Percentiles rank a stretch among this genome's conserved stretches.
phyloP scores from a whole-genome alignment of 352 stramenopile genomes.

The Stephanocyclus meneghinianus region DNA sequence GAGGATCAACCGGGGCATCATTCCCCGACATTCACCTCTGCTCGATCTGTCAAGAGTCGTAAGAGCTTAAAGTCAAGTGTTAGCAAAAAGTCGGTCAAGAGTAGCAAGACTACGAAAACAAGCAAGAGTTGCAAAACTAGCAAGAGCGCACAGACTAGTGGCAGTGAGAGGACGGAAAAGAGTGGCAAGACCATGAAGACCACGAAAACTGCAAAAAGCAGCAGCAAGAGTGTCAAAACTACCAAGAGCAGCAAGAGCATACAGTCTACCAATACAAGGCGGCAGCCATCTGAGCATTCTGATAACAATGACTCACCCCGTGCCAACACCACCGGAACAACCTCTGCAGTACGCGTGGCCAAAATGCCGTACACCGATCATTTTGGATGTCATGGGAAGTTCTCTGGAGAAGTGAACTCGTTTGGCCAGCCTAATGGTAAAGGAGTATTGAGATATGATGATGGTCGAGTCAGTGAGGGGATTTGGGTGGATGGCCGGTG shows the following conservation, averaged over 20 bases:
- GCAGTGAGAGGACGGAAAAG: slow-evolving; percentile 6
- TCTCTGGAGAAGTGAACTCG: slow-evolving; percentile 52
- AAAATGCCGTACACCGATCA: slow-evolving; percentile 57
- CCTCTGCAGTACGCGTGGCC: slow-evolving; percentile 18
- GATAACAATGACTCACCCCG: neutral
- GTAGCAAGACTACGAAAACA: slow-evolving; percentile 13
- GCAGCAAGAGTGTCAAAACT: neutral
- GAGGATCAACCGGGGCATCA: slow-evolving; percentile 19
- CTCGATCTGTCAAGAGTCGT: slow-evolving; percentile 5
- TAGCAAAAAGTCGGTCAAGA: slow-evolving; percentile 17
- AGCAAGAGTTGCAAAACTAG: slow-evolving; percentile 9
- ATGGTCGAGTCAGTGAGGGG: slow-evolving; percentile 37
- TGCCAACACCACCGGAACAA: too few relatives aligned
- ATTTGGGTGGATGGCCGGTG: slow-evolving; percentile 37
- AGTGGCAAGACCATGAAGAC: slow-evolving; percentile 24
- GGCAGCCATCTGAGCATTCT: neutral
- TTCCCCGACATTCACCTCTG: neutral
- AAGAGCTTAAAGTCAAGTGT: slow-evolving; percentile 15
- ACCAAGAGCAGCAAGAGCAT: slow-evolving; percentile 12
- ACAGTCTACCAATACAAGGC: neutral
- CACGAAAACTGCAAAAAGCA: slow-evolving; percentile 23
- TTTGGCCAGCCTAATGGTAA: slow-evolving; percentile 36
- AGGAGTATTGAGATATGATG: slow-evolving; percentile 32
- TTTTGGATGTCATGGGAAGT: slow-evolving; percentile 32
- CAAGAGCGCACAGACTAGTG: slow-evolving; percentile 15